Base-by-base conservation (phyloP, 2,329 filamentous ascomycete species). In the Cercospora sojina region DNA sequence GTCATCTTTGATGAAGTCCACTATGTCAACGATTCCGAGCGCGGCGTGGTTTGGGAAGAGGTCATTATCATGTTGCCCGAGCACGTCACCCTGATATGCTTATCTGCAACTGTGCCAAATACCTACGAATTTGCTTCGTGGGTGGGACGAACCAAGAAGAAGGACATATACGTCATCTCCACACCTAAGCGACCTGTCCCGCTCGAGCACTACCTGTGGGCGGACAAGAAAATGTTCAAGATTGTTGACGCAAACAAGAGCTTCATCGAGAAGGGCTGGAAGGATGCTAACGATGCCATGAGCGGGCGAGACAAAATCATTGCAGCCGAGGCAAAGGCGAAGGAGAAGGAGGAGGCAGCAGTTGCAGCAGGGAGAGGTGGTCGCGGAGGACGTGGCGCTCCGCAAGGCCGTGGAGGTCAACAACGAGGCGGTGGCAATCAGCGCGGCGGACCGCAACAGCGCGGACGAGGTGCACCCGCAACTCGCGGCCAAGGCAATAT, bases 61-160 rank as follows among this genome's bases (percentile, higher is more conserved):
- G 95, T 99, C 74, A 99, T 99, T 75, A 99, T 99, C 75, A 98
- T 99, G 95, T 85, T 99, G 64, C 95, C 95, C 0, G 93, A 97
- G 77, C 95, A 99, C 80, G 92, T 99, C 43, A 96, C 95, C 1
- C 85, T 99, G 23, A 99, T 99, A 72, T 83, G 98, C 1, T 85
- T 99, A 3, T 99, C 95, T 4, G 95, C 95, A 0, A 99, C 95
- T 0, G 95, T 99, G 0, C 95, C 95, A 1, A 99, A 99, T 77
- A 98, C 95, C 0, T 88, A 97, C 69, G 95, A 99, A 77, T 99
- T 99, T 74, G 95, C 95, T 1, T 98, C 93, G 0, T 99, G 95
- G 95, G 94, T 99, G 25, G 95, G 95, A 10, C 87, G 95, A 59
- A 99, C 95, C 0, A 99, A 99, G 81, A 94, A 96, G 80, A 98